These are phyloP conservation scores for Verticillium alfalfae DNA, from an alignment of 2,329 filamentous ascomycete genomes.

Conservation along the genomic window DNA sequence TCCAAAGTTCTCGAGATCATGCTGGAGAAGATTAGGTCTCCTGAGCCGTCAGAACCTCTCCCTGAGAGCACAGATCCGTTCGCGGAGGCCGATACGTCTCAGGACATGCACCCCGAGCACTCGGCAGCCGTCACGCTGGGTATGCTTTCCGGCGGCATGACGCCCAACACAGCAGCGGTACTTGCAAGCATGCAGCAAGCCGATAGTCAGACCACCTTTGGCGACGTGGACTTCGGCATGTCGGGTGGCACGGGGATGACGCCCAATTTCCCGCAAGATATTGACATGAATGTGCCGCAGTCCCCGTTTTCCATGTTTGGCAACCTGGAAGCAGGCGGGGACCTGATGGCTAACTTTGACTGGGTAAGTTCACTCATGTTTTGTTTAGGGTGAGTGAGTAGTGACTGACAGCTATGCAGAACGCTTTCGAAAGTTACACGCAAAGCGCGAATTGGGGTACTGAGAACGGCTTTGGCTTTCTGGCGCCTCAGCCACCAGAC, in stretches of 20 bases:
- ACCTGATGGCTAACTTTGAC: constrained; percentile 48
- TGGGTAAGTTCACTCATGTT: constrained; percentile 40
- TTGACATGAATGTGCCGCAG: constrained; percentile 24
- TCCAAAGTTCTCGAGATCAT: constrained; percentile 76
- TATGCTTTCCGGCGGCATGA: constrained; percentile 32
- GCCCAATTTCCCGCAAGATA: constrained; percentile 29
- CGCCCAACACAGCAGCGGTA: constrained; percentile 19
- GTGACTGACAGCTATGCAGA: constrained; percentile 30
- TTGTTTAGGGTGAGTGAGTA: not conserved
- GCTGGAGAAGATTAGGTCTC: constrained; percentile 66
- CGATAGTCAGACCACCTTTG: constrained; percentile 27
- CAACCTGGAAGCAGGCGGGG: constrained; percentile 25
- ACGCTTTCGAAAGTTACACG: constrained; percentile 51
- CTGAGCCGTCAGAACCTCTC: constrained; percentile 18
- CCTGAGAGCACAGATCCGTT: constrained; percentile 2
- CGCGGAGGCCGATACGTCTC: constrained; percentile 12
- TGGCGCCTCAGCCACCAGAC: not conserved
- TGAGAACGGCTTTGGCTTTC: constrained; percentile 45
- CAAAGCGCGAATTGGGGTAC: constrained; percentile 48
- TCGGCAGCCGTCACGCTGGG: constrained; percentile 34
- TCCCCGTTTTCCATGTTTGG: constrained; percentile 51
- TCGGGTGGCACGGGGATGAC: constrained; percentile 23
- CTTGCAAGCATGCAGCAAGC: constrained; percentile 28
- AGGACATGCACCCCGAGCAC: constrained; percentile 27
- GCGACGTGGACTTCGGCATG: constrained; percentile 37